These are phyloP conservation scores for Trypanosoma lewisi DNA, from an alignment of 208 protist species.

Conservation along the genomic window DNA sequence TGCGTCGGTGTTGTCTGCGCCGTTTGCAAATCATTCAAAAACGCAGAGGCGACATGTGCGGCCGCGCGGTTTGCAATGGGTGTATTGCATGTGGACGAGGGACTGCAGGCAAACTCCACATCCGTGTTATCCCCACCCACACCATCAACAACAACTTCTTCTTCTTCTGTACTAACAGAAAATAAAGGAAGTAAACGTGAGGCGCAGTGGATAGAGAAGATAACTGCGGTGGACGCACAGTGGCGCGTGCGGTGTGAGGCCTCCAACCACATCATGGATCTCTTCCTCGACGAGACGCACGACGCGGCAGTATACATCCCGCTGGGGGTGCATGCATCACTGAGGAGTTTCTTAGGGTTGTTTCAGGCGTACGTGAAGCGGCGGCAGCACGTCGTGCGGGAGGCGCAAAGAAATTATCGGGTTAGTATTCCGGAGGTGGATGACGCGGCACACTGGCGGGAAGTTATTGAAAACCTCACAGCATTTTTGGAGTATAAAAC, in stretches of 20 bases:
- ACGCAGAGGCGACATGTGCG: constrained; percentile 31
- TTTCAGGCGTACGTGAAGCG: constrained; percentile 53
- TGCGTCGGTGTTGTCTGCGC: constrained; percentile 48
- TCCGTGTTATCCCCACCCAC: neutral
- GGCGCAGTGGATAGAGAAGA: constrained; percentile 41
- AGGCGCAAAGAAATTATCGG: constrained; percentile 36
- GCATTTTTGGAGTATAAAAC: constrained; percentile 76
- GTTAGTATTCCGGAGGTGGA: constrained; percentile 32
- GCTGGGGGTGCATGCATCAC: constrained; percentile 40
- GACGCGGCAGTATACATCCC: constrained; percentile 66
- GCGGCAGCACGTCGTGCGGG: constrained; percentile 42
- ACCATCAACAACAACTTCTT: constrained; percentile 15
- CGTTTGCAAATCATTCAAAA: constrained; percentile 41
- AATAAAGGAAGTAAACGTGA: neutral
- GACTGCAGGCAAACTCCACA: constrained; percentile 1
- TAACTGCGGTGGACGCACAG: constrained; percentile 39
- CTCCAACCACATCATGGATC: constrained; percentile 72
- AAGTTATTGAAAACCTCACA: constrained; percentile 64
- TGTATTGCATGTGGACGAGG: constrained; percentile 28
- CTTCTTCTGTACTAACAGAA: neutral
- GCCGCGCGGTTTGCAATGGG: constrained; percentile 53
- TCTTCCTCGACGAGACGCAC: constrained; percentile 71
- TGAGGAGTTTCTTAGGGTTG: constrained; percentile 34
- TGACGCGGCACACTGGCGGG: constrained; percentile 52
- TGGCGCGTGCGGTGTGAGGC: constrained; percentile 71